Percentiles rank a stretch among this genome's conserved stretches.
These are phyloP conservation scores for Bipolaris zeicola DNA, from an alignment of 2,329 filamentous ascomycete genomes.

Conservation along the genomic window DNA sequence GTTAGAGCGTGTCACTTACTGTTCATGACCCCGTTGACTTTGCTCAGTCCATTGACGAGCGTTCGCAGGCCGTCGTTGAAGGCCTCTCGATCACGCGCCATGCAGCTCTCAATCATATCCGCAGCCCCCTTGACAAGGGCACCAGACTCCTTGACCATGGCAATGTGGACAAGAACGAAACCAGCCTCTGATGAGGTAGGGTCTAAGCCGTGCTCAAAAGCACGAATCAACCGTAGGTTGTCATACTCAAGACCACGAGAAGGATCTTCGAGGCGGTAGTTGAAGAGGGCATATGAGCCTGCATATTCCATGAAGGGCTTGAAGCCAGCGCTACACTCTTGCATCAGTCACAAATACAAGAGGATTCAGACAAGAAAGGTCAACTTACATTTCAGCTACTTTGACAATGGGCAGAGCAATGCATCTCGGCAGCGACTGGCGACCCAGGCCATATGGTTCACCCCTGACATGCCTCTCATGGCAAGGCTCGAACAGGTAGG, in stretches of 20 bases:
- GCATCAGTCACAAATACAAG: not conserved
- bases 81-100: constrained; percentile 52
- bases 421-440: constrained; percentile 72
- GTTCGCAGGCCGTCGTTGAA: constrained; percentile 62
- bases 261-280: constrained; percentile 65
- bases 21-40: constrained; percentile 82
- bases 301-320: constrained; percentile 92
- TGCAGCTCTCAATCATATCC: constrained; percentile 64
- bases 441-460: constrained; percentile 76
- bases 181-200: constrained; percentile 88
- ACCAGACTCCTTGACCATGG: constrained; percentile 90
- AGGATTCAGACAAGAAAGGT: not conserved
- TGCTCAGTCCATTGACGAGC: constrained; percentile 66
- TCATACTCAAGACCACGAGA: constrained; percentile 60
- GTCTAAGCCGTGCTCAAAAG: constrained; percentile 88
- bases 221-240: constrained; percentile 81
- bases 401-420: constrained; percentile 82
- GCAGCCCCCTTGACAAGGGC: constrained; percentile 75
- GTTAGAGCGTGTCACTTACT: constrained; percentile 49
- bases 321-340: constrained; percentile 65
- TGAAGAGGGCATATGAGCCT: constrained; percentile 67
- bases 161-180: constrained; percentile 93
- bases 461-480: constrained; percentile 72
- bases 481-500: constrained; percentile 90
- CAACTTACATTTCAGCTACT: constrained; percentile 81